Evolutionary conservation across 345 rosid species (phyloP), one percentile per base, ranked within the genome.

Genomic region (Lepidium sativum): DNA sequence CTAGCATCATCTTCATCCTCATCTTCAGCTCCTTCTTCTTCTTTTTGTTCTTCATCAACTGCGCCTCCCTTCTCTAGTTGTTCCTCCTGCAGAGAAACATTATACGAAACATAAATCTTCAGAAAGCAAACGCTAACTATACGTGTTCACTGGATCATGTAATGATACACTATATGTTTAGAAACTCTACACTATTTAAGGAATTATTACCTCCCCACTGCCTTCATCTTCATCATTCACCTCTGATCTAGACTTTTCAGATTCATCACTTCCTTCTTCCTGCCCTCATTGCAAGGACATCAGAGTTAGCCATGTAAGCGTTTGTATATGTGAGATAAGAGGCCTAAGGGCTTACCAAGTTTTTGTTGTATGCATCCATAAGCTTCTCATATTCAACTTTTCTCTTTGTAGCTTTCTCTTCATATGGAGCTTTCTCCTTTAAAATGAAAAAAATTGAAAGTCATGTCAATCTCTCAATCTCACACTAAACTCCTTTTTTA

Each of bases 351-450:
- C 48, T 64, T 74, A 89, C 97, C 90, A 82, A 76, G 75, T 83
- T 86, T 76, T 83, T 86, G 79, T 83, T 86, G 83, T 89, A 90
- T 52, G 86, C 86, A 55, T 81, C 80, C 91, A 90, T 94, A 63
- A 69, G 85, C 73, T 85, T 87, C 48, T 72, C 89, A 67, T 94
- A 86, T 33, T 94, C 97, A 0, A 50, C 74, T 77, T 94, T 90
- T 83, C 72, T 80, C 73, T 83, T 84, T 15, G 80, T 84, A 54
- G 97, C 97, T 82, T 81, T 90, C 70, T 85, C 90, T 74, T 83
- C 92, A 72, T 79, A 88, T 43, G 96, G 96, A 63, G 91, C 92
- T 76, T 90, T 87, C 21, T 87, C 97, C 92, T 90, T 71, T 67
- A 35, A 50, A 51, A 43, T 25, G 6, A 35, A 18, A 18, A 6